These are phyloP conservation scores for Cryptococcus sp. DNA, from an alignment of 1,284 basidiomycete species.

Conservation along the genomic window DNA sequence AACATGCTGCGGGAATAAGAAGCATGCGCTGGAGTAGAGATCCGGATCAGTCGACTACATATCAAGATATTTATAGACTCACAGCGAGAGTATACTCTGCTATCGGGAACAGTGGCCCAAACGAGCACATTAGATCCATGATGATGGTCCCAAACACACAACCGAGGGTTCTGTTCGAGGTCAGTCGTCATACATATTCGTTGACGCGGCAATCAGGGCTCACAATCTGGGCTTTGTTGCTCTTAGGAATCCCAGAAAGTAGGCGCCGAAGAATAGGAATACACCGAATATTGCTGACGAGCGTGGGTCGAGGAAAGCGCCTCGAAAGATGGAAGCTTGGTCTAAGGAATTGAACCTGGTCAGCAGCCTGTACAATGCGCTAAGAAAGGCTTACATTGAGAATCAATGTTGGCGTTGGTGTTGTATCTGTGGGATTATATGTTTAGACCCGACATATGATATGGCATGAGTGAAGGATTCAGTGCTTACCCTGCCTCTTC, in stretches of 20 bases:
- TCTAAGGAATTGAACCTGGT: conserved; percentile 27
- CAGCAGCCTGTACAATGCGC: conserved; percentile 1
- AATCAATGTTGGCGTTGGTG: conserved; percentile 57
- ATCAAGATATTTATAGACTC: conserved; percentile 15
- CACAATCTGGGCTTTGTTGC: conserved; percentile 64
- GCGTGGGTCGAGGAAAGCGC: conserved; percentile 67
- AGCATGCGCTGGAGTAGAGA: conserved; percentile 46
- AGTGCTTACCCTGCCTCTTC: conserved; percentile 56
- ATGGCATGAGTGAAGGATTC: not conserved
- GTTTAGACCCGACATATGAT: not conserved
- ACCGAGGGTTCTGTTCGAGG: conserved; percentile 17
- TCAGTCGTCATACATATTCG: conserved; percentile 8
- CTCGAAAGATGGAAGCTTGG: conserved; percentile 62
- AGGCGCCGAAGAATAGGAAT: conserved; percentile 69
- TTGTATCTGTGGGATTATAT: conserved; percentile 50
- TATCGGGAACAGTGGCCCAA: conserved; percentile 64
- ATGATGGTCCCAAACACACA: conserved; percentile 40
- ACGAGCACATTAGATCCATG: conserved; percentile 58
- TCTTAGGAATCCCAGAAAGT: conserved; percentile 62
- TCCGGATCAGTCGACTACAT: conserved; percentile 2
- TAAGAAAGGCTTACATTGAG: conserved; percentile 48
- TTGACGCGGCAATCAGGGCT: conserved; percentile 6
- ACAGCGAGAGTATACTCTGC: conserved; percentile 63
- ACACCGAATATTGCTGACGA: conserved; percentile 62
- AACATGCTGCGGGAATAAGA: conserved; percentile 63